Conservation (phyloP, 1,284 basidiomycete genomes). For the Ceratobasidium theobromae region DNA sequence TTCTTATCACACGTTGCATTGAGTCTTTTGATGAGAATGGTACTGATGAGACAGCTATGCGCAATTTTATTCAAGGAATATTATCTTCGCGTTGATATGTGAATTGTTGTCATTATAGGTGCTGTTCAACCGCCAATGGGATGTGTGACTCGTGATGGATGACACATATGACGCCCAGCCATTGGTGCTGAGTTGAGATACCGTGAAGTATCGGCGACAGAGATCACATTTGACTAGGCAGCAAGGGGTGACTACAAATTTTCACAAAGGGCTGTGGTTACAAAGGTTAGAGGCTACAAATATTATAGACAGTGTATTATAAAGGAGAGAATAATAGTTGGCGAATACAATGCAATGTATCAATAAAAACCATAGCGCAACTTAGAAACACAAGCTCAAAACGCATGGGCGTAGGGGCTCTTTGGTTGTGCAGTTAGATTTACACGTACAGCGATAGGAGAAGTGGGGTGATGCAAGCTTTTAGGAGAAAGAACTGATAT, state of each 20-base stretch:
- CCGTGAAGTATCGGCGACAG: too few relatives aligned
- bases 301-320: background rate
- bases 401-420: background rate
- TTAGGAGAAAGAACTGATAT: slow-evolving; percentile 4
- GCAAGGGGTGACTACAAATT: background rate
- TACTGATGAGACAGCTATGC: slow-evolving; percentile 28
- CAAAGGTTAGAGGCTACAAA: background rate
- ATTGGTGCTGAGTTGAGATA: too few relatives aligned
- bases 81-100: slow-evolving; percentile 29
- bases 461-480: background rate
- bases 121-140: background rate
- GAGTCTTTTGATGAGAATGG: slow-evolving; percentile 57
- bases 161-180: background rate
- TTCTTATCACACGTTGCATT: slow-evolving; percentile 67
- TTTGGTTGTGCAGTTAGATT: background rate
- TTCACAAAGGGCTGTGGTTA: background rate
- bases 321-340: background rate
- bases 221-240: too few relatives aligned
- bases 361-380: background rate
- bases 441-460: background rate
- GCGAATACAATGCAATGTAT: background rate
- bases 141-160: background rate
- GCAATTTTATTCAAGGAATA: slow-evolving; percentile 31
- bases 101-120: background rate
- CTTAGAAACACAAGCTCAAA: background rate